These are phyloP conservation scores for Beauveria bassiana DNA, from an alignment of 2,329 filamentous ascomycete genomes.

Conservation along the genomic window DNA sequence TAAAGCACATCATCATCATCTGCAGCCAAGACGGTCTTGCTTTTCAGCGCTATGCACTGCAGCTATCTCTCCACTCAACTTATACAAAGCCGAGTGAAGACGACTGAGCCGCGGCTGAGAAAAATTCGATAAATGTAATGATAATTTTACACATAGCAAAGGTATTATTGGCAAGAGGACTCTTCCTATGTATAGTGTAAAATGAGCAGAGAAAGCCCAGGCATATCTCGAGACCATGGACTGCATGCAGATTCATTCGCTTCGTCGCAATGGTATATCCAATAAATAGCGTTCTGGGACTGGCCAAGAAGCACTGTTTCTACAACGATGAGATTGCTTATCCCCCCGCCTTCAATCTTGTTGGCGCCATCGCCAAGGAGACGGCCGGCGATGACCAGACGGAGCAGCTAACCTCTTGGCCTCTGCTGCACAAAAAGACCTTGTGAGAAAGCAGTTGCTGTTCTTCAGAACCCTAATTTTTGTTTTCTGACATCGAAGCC, in stretches of 20 bases:
- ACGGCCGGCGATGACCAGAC: neutral
- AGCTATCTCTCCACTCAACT: neutral
- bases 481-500: neutral
- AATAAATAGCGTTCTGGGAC: conserved; percentile 24
- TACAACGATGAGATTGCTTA: conserved; percentile 22
- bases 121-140: too few species aligned
- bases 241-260: too few species aligned
- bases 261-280: conserved; percentile 15
- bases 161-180: too few species aligned
- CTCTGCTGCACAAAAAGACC: conserved; percentile 17
- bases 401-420: conserved; percentile 8
- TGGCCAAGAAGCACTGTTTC: conserved; percentile 29
- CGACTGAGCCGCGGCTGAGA: too few species aligned
- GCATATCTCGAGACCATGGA: too few species aligned
- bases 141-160: too few species aligned
- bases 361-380: conserved; percentile 6
- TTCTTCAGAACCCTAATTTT: too few species aligned
- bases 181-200: too few species aligned
- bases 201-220: too few species aligned
- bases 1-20: neutral
- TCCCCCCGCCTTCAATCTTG: conserved; percentile 17
- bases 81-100: neutral
- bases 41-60: neutral
- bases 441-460: conserved; percentile 15
- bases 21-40: neutral